These are phyloP conservation scores for Tuber microsphaerosporum DNA, from an alignment of 495 filamentous ascomycete genomes.

Conservation along the genomic window DNA sequence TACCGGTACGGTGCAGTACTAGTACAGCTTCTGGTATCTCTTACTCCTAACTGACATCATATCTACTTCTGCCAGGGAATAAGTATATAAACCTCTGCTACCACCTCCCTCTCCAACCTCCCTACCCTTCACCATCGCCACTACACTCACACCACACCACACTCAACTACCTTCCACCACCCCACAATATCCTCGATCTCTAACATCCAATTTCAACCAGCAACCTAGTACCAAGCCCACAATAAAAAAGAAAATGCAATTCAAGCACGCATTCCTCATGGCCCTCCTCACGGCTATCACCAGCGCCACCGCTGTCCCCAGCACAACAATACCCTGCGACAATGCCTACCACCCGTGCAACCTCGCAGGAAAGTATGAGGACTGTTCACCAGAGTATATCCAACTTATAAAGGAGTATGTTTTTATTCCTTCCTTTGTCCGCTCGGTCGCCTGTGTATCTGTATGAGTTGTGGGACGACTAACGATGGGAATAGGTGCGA, in stretches of 20 bases:
- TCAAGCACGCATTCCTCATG: constrained; percentile 6
- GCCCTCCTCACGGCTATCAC: constrained; percentile 10
- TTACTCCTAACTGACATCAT: neutral
- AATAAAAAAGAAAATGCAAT: constrained; percentile 14
- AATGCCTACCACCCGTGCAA: constrained; percentile 13
- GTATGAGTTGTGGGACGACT: neutral
- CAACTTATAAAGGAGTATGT: constrained; percentile 11
- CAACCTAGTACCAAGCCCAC: neutral
- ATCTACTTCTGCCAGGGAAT: neutral
- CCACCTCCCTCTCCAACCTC: neutral
- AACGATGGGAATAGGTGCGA: constrained; percentile 12
- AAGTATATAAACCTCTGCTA: neutral
- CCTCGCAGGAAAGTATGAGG: neutral
- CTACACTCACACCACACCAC: neutral
- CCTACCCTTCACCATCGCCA: neutral
- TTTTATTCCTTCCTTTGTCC: neutral
- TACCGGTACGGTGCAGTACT: no score
- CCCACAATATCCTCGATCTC: neutral
- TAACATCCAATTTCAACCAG: no score
- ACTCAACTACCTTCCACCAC: neutral
- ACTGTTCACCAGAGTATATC: constrained; percentile 21
- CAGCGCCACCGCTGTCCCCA: constrained; percentile 6
- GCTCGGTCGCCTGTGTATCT: neutral
- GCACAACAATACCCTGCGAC: neutral
- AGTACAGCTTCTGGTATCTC: neutral